Evolutionary conservation across 2,329 filamentous ascomycete genomes (phyloP), one percentile per base, ranked within the genome.

Genomic region (Aspergillus pseudonomiae): DNA sequence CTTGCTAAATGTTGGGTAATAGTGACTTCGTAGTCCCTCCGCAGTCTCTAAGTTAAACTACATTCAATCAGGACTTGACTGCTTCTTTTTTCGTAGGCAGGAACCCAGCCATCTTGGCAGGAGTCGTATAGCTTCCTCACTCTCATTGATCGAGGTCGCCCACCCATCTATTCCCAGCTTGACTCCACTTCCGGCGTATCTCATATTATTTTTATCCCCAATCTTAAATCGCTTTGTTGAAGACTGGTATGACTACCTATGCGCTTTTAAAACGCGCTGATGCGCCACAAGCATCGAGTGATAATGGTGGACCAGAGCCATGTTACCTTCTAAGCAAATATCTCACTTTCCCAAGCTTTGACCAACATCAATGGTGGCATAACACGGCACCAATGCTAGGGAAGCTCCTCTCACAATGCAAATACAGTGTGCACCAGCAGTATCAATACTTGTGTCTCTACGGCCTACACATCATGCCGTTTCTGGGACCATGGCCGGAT

Each of bases 281-380:
- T 11, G 12, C 7, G 28, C 30, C 6, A n/a, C 9, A 34, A 24
- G 26, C 4, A 14, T 34, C 19, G 12, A 6, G 4, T 11, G 30
- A 21, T 10, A 6, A 6, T 5, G 30, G 36, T 6, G 48, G 21
- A 2, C 14, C 19, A 32, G 11, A 32, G n/a, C 48, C 19, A 36
- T 16, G 14, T 16, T 14, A 7, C 14, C 5, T 16, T 36, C 30
- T 53, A 10, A 53, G 28, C 30, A 53, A 53, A 6, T 32, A 32
- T 24, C 34, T 53, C 19, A 34, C 7, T 21, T 67, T 65, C 30
- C 41, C 54, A 16, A 59, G 55, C 19, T 43, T 63, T 14, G 65
- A 65, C 21, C 65, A 67, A 19, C 54, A 63, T 30, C 56, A 59
- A 28, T 61, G 62, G 26, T 63, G 63, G 65, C 54, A 67, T 54